Evolutionary conservation across 2,329 filamentous ascomycete genomes (phyloP).

Genomic region (Harringtonia aguacate): DNA sequence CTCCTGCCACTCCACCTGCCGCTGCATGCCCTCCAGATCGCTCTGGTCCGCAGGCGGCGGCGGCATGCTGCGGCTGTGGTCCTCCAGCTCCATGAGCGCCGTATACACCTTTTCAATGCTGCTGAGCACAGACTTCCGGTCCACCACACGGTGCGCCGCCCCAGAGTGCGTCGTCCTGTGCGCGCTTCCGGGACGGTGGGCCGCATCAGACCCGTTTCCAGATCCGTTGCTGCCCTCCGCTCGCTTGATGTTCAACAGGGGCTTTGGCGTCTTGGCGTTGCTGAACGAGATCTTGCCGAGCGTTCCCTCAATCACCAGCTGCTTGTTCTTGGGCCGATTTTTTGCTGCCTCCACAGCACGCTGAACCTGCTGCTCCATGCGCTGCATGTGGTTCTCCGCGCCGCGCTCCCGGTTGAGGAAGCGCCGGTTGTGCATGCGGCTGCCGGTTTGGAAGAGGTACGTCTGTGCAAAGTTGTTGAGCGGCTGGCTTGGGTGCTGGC

Average conservation of each 20-base stretch:
- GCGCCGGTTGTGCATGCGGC: constrained; percentile 62
- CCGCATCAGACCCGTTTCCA: constrained; percentile 29
- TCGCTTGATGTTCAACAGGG: constrained; percentile 89
- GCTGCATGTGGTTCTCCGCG: constrained; percentile 93
- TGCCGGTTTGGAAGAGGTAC: constrained; percentile 90
- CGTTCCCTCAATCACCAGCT: constrained; percentile 91
- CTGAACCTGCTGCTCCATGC: constrained; percentile 98
- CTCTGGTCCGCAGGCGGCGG: constrained; percentile 46
- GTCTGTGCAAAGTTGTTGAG: constrained; percentile 96
- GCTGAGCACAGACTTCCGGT: constrained; percentile 72
- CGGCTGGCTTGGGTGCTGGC: constrained; percentile 86
- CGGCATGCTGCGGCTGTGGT: constrained; percentile 77
- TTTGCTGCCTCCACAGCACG: constrained; percentile 95
- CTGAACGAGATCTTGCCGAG: constrained; percentile 98
- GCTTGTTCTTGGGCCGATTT: constrained; percentile 94
- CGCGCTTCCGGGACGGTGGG: constrained; percentile 38
- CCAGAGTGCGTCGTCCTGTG: constrained; percentile 22
- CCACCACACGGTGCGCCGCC: constrained; percentile 38
- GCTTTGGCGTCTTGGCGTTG: constrained; percentile 95
- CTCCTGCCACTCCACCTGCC: constrained; percentile 71
- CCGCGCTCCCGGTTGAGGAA: constrained; percentile 57
- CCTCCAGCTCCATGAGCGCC: constrained; percentile 86
- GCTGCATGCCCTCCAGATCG: constrained; percentile 58
- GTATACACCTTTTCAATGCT: constrained; percentile 86
- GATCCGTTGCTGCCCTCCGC: constrained; percentile 44